Evolutionary conservation across 495 filamentous ascomycete species (phyloP), one percentile per base, ranked within the genome.

Genomic region (Talaromyces borbonicus): DNA sequence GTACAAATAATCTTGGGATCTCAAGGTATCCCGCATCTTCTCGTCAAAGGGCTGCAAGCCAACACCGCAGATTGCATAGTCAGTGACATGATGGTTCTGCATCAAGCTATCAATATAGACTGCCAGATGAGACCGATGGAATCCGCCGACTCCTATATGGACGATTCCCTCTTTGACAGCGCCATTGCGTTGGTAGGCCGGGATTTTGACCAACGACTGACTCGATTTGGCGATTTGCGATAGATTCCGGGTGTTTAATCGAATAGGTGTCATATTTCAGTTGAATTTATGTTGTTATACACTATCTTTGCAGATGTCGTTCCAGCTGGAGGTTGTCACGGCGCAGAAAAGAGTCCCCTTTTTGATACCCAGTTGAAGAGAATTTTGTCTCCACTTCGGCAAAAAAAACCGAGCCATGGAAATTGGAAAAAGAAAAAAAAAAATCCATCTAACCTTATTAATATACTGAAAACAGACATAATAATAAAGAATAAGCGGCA

Each of bases 111-210:
- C 54, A 36, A 72, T 55, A 39, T 72, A 72, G 47, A 71, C 63
- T 23, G 68, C 68, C 56, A 72, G 57, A 29, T 72, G 68, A 41
- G 68, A 66, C 20, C 68, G 52, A 60, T 72, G 68, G 66, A 72
- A 72, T 53, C 68, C 68, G 27, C 68, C 68, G 0, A 72, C 67
- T 6, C 68, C 68, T 38, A 72, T 48, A 46, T 72, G 68, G 35
- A 72, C 67, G 38, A 72, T 72, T 25, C 68, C 68, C 52, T 72
- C 68, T 56, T 72, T 72, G 56, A 71, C 64, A 16, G 61, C 60
- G 31, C 22, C 47, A 49, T 55, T 58, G 41, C 67, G 67, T 43
- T 37, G 33, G 50, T 69, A 68, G 49, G 52, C 62, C 3, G 67
- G 67, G 40, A 35, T 49, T 50, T 60, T 53, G 44, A 67, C 48